A percentile compares a stretch with the other conserved stretches of the same genome.
Conservation (phyloP, 2,329 filamentous ascomycete species). For the Aspergillus sp. region DNA sequence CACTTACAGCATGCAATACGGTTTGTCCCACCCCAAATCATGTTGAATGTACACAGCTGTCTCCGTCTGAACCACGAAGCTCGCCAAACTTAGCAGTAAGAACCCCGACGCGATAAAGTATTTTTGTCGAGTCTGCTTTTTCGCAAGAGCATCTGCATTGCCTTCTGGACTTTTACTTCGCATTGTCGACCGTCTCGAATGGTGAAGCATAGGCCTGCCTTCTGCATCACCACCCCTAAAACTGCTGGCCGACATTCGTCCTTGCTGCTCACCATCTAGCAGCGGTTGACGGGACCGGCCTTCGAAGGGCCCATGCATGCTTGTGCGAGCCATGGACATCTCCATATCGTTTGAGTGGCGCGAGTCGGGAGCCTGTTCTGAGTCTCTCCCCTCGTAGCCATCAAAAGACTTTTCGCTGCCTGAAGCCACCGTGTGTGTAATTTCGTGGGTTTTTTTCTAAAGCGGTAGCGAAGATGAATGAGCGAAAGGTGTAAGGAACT, state of each 20-base stretch:
- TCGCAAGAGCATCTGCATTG: constrained; percentile 66
- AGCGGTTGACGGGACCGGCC: constrained; percentile 55
- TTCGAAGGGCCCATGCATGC: constrained; percentile 49
- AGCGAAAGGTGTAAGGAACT: not conserved
- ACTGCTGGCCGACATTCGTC: constrained; percentile 34
- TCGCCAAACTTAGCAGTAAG: constrained; percentile 75
- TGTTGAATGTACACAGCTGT: constrained; percentile 94
- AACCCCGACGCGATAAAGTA: constrained; percentile 88
- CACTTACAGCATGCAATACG: constrained; percentile 94
- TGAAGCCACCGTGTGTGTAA: constrained; percentile 33
- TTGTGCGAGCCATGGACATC: constrained; percentile 47
- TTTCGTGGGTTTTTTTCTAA: not conserved
- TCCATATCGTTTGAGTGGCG: constrained; percentile 43
- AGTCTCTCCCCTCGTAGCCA: constrained; percentile 26
- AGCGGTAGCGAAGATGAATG: not conserved
- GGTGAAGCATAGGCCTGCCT: constrained; percentile 41
- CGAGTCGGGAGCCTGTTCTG: constrained; percentile 38
- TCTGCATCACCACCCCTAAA: constrained; percentile 32
- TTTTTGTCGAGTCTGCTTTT: constrained; percentile 70
- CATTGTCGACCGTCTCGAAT: constrained; percentile 64
- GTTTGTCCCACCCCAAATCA: constrained; percentile 90
- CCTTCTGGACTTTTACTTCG: constrained; percentile 74
- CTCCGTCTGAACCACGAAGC: constrained; percentile 93
- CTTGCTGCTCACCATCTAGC: constrained; percentile 49
- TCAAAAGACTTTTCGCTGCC: constrained; percentile 26